Conservation (phyloP, 192 early-diverging fungal genomes). For the Mortierella claussenii region DNA sequence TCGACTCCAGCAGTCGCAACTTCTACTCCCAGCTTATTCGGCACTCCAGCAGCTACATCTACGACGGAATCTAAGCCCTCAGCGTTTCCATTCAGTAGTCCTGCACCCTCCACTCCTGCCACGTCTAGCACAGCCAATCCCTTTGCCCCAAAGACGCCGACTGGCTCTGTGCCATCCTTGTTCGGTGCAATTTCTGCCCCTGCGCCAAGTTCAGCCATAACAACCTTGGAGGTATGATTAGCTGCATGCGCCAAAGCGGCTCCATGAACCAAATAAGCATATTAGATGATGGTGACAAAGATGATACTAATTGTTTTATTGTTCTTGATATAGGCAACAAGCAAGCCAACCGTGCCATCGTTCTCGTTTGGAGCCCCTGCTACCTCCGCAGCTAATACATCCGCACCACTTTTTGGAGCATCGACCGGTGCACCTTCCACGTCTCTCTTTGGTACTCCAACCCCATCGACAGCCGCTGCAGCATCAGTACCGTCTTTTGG, state of each 20-base stretch:
- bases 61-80: background rate
- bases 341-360: background rate
- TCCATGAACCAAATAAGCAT: no score
- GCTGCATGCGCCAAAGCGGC: no score
- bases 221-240: background rate
- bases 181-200: slow-evolving; percentile 15
- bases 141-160: slow-evolving; percentile 9
- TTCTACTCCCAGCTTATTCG: background rate
- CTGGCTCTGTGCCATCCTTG: slow-evolving; percentile 1
- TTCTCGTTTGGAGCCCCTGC: slow-evolving; percentile 1
- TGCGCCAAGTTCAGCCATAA: background rate
- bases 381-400: slow-evolving; percentile 5
- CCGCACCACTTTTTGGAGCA: slow-evolving; percentile 9
- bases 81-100: slow-evolving; percentile 14
- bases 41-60: background rate
- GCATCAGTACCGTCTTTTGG: background rate
- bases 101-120: background rate
- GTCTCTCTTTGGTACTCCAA: background rate
- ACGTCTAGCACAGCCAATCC: background rate
- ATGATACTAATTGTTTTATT: background rate
- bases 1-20: background rate
- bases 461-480: background rate
- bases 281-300: no score
- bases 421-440: slow-evolving; percentile 1
- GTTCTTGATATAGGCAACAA: background rate